A percentile compares a stretch with the other conserved stretches of the same genome.
phyloP scores from a whole-genome alignment of 1,139 yeast genomes.

The Yarrowia galli region DNA sequence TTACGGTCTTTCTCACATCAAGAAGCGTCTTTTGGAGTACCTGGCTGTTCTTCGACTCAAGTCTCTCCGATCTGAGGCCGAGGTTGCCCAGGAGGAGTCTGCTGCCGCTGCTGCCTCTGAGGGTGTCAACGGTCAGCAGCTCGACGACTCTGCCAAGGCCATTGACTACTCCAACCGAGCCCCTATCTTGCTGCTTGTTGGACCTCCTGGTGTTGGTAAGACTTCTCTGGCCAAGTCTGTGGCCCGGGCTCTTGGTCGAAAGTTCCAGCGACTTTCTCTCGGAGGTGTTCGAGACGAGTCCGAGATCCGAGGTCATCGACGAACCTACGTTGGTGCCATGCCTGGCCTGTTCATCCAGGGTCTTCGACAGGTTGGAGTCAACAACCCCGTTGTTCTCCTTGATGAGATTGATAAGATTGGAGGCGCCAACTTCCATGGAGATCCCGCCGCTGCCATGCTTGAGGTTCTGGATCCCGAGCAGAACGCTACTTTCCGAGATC shows the following conservation, averaged over 20 bases:
- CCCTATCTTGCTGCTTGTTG: slow-evolving; percentile 82
- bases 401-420: slow-evolving; percentile 91
- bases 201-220: slow-evolving; percentile 97
- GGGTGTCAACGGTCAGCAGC: background rate
- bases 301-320: slow-evolving; percentile 88
- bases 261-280: slow-evolving; percentile 81
- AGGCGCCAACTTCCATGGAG: slow-evolving; percentile 68
- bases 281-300: slow-evolving; percentile 93
- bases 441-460: slow-evolving; percentile 88
- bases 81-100: slow-evolving; percentile 13
- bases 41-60: slow-evolving; percentile 77
- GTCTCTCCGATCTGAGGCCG: slow-evolving; percentile 10
- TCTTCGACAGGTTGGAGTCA: slow-evolving; percentile 74
- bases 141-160: slow-evolving; percentile 22
- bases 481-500: slow-evolving; percentile 78
- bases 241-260: slow-evolving; percentile 79
- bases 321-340: slow-evolving; percentile 94
- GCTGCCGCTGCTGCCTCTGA: background rate
- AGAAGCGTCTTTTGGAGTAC: slow-evolving; percentile 80
- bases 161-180: slow-evolving; percentile 56
- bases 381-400: slow-evolving; percentile 87
- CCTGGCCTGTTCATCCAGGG: slow-evolving; percentile 88
- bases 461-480: slow-evolving; percentile 95
- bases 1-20: slow-evolving; percentile 82
- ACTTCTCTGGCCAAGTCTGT: slow-evolving; percentile 88